Conservation (phyloP, 768 basidiomycete genomes). For the Leccinellum rugosiceps region DNA sequence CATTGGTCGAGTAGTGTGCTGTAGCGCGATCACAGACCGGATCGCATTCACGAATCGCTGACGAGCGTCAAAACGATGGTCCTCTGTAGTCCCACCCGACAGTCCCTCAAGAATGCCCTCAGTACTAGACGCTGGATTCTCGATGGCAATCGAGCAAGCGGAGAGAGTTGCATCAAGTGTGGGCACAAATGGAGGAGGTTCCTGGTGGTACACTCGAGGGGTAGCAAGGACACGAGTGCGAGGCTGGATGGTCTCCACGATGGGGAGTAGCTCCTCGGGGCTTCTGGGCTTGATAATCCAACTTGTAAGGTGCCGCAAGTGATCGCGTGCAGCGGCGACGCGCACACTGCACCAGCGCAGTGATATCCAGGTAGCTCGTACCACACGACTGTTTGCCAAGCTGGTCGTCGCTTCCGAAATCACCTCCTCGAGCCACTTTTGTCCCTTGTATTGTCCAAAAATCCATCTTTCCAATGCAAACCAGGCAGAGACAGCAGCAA, state of each 20-base stretch:
- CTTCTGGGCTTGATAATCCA: conserved; percentile 25
- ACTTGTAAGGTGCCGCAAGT: conserved; percentile 21
- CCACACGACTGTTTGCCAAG: conserved; percentile 26
- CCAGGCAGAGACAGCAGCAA: conserved; percentile 51
- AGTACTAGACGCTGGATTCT: conserved; percentile 26
- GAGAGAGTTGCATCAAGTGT: conserved; percentile 25
- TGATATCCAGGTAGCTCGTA: conserved; percentile 21
- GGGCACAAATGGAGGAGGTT: conserved; percentile 15
- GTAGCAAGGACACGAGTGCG: conserved; percentile 10
- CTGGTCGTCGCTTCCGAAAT: conserved; percentile 26
- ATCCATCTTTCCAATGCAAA: conserved; percentile 53
- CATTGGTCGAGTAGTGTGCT: conserved; percentile 30
- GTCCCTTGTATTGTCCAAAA: conserved; percentile 46
- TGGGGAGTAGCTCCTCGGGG: conserved; percentile 24
- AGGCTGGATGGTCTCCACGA: conserved; percentile 18
- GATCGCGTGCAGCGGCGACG: conserved; percentile 17
- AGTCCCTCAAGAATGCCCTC: too few relatives aligned
- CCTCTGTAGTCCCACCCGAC: conserved; percentile 24
- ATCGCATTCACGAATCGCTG: conserved; percentile 42
- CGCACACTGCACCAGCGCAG: conserved; percentile 24
- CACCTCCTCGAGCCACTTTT: conserved; percentile 51
- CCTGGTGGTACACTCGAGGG: conserved; percentile 21
- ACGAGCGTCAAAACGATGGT: conserved; percentile 29
- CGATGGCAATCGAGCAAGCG: conserved; percentile 23
- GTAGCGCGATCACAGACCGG: conserved; percentile 46